phyloP scores from a whole-genome alignment of 2,329 filamentous ascomycete species.

The Diaporthe citri region DNA sequence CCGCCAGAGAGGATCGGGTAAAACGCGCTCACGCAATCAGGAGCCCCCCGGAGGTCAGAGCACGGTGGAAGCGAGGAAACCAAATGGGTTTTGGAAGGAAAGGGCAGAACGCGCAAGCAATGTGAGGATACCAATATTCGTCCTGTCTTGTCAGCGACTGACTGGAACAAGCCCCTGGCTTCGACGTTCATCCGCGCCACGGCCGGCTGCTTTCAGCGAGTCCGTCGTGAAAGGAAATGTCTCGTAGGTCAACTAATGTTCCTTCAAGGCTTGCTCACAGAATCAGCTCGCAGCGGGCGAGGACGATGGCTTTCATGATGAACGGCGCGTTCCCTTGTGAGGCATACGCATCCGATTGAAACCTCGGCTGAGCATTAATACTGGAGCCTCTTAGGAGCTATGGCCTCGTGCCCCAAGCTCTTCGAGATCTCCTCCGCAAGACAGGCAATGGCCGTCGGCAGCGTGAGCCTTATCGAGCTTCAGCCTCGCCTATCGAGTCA shows the following conservation, averaged over 20 bases:
- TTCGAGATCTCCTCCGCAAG: not conserved
- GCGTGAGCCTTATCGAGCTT: constrained; percentile 14
- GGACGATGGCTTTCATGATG: not conserved
- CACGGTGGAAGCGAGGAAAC: not conserved
- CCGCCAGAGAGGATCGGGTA: constrained; percentile 23
- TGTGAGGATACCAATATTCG: not conserved
- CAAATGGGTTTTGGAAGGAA: not conserved
- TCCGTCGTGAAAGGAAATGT: not conserved
- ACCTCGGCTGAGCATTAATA: not conserved
- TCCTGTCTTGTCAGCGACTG: not conserved
- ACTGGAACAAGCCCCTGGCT: not conserved
- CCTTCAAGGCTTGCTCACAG: not conserved
- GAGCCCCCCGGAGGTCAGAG: constrained; percentile 9
- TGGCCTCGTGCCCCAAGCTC: constrained; percentile 19
- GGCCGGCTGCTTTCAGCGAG: not conserved
- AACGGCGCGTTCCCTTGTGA: not conserved
- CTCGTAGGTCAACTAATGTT: not conserved
- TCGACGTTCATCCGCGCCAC: not conserved
- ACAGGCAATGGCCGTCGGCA: constrained; percentile 17
- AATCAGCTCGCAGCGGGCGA: not conserved
- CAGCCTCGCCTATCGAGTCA: constrained; percentile 15
- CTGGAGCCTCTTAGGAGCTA: constrained; percentile 9
- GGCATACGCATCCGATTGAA: not conserved
- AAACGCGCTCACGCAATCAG: constrained; percentile 19
- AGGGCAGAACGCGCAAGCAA: not conserved